A percentile compares a stretch with the other conserved stretches of the same genome.
Conservation (phyloP, 257 asterid species). For the Solanum gandarillasii region DNA sequence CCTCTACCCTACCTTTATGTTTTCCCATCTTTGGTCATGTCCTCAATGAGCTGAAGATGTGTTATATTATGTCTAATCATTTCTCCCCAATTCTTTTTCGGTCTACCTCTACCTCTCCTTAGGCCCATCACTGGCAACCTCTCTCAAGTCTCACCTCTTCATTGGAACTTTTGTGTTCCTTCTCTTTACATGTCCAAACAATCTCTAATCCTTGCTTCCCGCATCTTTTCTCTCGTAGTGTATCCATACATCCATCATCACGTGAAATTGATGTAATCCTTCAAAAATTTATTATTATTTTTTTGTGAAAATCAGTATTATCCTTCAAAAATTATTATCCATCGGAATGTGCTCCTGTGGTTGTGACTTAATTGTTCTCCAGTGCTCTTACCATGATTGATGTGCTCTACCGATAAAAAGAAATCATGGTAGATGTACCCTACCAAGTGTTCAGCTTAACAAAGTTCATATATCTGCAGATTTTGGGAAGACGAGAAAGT, state of each 20-base stretch:
- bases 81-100: not conserved
- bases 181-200: not conserved
- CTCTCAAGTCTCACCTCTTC: not conserved
- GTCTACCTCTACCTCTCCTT: not conserved
- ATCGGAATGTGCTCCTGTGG: not conserved
- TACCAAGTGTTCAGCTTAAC: not conserved
- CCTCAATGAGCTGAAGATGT: not conserved
- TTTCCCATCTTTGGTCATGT: not conserved
- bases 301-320: not conserved
- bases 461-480: slow-evolving; percentile 29
- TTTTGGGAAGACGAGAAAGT: slow-evolving; percentile 78
- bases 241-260: not conserved
- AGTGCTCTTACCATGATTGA: not conserved
- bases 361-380: not conserved
- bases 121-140: not conserved
- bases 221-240: not conserved
- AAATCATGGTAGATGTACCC: not conserved
- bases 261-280: not conserved
- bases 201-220: not conserved
- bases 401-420: not conserved
- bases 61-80: not conserved
- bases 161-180: not conserved
- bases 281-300: not conserved
- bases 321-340: not conserved
- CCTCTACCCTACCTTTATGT: not conserved